A percentile compares a stretch with the other conserved stretches of the same genome.
These are phyloP conservation scores for Naumovozyma dairenensis DNA, from an alignment of 805 yeast species.

Conservation along the genomic window DNA sequence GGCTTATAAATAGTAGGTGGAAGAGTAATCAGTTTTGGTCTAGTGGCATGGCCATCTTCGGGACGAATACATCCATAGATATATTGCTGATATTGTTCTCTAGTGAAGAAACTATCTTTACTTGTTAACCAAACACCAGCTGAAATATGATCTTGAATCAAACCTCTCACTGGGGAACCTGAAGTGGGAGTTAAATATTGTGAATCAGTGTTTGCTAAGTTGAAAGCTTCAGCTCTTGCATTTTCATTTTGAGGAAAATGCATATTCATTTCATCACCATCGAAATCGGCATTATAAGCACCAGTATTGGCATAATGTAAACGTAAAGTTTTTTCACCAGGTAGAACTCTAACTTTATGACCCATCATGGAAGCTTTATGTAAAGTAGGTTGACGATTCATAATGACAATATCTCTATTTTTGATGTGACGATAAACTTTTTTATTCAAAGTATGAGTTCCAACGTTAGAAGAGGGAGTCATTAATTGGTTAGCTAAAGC, in stretches of 20 bases:
- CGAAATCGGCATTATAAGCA: constrained; percentile 97
- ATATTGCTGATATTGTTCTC: constrained; percentile 88
- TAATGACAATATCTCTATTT: constrained; percentile 88
- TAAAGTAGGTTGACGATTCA: constrained; percentile 98
- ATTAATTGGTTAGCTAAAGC: constrained; percentile 88
- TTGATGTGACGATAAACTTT: constrained; percentile 92
- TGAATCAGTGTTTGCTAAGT: constrained; percentile 92
- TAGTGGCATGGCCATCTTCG: constrained; percentile 91
- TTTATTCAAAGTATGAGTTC: constrained; percentile 63
- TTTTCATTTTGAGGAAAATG: constrained; percentile 98
- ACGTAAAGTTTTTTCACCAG: constrained; percentile 93
- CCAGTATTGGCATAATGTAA: constrained; percentile 98
- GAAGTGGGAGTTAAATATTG: constrained; percentile 97
- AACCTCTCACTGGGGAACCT: constrained; percentile 96
- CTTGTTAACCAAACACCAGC: constrained; percentile 98
- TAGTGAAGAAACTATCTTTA: constrained; percentile 82
- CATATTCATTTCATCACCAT: constrained; percentile 99
- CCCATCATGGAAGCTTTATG: constrained; percentile 99
- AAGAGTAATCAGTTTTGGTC: constrained; percentile 56
- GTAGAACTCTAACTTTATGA: constrained; percentile 91
- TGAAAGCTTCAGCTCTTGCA: constrained; percentile 91
- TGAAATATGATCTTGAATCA: constrained; percentile 96
- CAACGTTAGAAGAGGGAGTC: constrained; percentile 64
- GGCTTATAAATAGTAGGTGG: constrained; percentile 91
- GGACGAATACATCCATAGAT: constrained; percentile 92